These are phyloP conservation scores for Murraya paniculata DNA, from an alignment of 345 rosid species.

Conservation along the genomic window DNA sequence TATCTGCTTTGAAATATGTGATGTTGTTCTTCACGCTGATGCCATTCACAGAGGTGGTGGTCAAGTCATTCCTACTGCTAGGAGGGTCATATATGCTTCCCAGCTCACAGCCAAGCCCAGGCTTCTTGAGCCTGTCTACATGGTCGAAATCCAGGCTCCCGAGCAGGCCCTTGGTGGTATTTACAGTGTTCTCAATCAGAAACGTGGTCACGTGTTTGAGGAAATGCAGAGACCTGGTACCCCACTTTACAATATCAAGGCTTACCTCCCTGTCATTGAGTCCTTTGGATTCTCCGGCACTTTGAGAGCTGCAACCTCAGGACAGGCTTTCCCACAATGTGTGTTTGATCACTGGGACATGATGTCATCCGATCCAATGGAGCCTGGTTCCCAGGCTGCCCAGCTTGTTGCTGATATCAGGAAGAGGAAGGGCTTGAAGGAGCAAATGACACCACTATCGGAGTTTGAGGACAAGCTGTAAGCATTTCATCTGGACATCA, in stretches of 20 bases:
- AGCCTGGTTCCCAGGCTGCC: slow-evolving; percentile 43
- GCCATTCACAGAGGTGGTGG: slow-evolving; percentile 95
- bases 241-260: slow-evolving; percentile 81
- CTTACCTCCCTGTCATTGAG: slow-evolving; percentile 71
- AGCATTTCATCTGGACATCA: neutral
- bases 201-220: slow-evolving; percentile 82
- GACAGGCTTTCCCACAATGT: slow-evolving; percentile 83
- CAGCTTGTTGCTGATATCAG: slow-evolving; percentile 46
- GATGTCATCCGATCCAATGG: slow-evolving; percentile 56
- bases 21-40: slow-evolving; percentile 81
- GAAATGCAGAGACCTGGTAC: slow-evolving; percentile 88
- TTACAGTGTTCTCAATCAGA: slow-evolving; percentile 85
- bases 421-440: slow-evolving; percentile 63
- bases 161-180: slow-evolving; percentile 88
- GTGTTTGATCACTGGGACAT: slow-evolving; percentile 91
- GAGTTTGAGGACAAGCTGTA: slow-evolving; percentile 61
- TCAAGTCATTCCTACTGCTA: slow-evolving; percentile 77
- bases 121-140: slow-evolving; percentile 74
- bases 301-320: slow-evolving; percentile 75
- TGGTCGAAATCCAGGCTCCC: slow-evolving; percentile 86
- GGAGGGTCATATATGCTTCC: slow-evolving; percentile 79
- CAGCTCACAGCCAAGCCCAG: slow-evolving; percentile 86
- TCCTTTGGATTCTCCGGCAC: slow-evolving; percentile 72
- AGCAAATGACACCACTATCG: slow-evolving; percentile 60
- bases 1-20: slow-evolving; percentile 79